A percentile compares a stretch with the other conserved stretches of the same genome.
Conservation (phyloP, 495 filamentous ascomycete genomes). For the Halenospora varia region DNA sequence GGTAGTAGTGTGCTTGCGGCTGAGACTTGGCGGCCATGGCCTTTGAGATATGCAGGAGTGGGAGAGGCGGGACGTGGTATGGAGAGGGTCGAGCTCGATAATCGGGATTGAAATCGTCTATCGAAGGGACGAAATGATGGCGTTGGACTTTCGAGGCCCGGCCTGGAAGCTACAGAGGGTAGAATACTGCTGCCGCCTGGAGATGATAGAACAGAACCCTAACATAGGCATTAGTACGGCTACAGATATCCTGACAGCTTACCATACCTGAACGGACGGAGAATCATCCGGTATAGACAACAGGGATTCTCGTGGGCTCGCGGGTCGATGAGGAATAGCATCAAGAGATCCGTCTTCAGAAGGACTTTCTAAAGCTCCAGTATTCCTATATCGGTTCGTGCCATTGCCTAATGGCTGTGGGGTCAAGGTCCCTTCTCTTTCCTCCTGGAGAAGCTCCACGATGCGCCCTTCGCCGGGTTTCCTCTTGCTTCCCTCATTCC, state of each 20-base stretch:
- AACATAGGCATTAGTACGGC: slow-evolving; percentile 16
- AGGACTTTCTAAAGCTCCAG: slow-evolving; percentile 36
- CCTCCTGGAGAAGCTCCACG: slow-evolving; percentile 37
- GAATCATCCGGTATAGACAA: slow-evolving; percentile 82
- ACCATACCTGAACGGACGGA: slow-evolving; percentile 76
- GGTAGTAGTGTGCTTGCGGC: slow-evolving; percentile 47
- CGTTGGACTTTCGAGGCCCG: slow-evolving; percentile 53
- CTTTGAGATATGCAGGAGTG: slow-evolving; percentile 64
- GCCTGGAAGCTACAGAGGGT: slow-evolving; percentile 41
- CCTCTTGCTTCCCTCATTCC: slow-evolving; percentile 4
- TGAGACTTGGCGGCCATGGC: slow-evolving; percentile 77
- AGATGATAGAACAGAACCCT: slow-evolving; percentile 83
- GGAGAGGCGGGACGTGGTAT: slow-evolving; percentile 64
- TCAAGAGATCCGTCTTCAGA: slow-evolving; percentile 41
- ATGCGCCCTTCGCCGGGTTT: slow-evolving; percentile 31
- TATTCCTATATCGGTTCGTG: slow-evolving; percentile 41
- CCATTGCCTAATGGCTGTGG: slow-evolving; percentile 27
- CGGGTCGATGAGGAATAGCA: slow-evolving; percentile 16
- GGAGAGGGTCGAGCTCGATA: slow-evolving; percentile 54
- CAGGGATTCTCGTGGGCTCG: slow-evolving; percentile 45
- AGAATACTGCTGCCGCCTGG: slow-evolving; percentile 56
- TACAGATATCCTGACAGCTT: background rate
- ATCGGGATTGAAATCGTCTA: slow-evolving; percentile 83
- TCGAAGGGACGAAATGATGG: slow-evolving; percentile 91
- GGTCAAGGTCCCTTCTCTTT: slow-evolving; percentile 30